A percentile compares a stretch with the other conserved stretches of the same genome.
Conservation (phyloP, 2,329 filamentous ascomycete species). For the Tolypocladium capitatum region DNA sequence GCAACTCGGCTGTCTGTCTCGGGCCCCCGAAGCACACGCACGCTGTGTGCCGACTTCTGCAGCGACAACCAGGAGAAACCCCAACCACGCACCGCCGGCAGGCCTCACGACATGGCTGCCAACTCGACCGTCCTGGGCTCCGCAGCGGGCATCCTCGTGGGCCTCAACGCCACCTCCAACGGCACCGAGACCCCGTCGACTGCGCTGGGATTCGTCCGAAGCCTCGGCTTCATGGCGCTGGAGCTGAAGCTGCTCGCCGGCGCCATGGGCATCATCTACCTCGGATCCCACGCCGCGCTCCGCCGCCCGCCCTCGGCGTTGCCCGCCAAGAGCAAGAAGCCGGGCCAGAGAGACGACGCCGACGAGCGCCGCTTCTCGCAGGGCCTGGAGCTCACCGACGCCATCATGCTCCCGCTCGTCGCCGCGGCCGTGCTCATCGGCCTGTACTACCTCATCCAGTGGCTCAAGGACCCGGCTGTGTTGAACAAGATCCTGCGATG, state of each 20-base stretch:
- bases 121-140: conserved; percentile 7
- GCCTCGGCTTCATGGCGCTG: conserved; percentile 29
- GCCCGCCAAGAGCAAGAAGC: conserved; percentile 35
- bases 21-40: neutral
- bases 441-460: conserved; percentile 82
- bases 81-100: neutral
- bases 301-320: conserved; percentile 70
- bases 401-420: conserved; percentile 69
- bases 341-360: conserved; percentile 29
- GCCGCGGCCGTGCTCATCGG: conserved; percentile 59
- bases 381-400: conserved; percentile 56
- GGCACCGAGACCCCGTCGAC: conserved; percentile 10
- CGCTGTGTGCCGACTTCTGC: neutral
- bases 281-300: conserved; percentile 74
- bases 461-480: conserved; percentile 66
- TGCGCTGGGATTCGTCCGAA: conserved; percentile 17
- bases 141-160: conserved; percentile 12
- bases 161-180: conserved; percentile 16
- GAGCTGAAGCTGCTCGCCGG: conserved; percentile 42
- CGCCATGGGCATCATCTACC: conserved; percentile 70
- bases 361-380: conserved; percentile 28
- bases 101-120: conserved; percentile 4
- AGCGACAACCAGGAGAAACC: neutral
- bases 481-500: conserved; percentile 71
- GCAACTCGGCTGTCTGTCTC: neutral